Base-by-base conservation (phyloP, 1,139 yeast genomes). In the Debaryomycetaceae sp. region DNA sequence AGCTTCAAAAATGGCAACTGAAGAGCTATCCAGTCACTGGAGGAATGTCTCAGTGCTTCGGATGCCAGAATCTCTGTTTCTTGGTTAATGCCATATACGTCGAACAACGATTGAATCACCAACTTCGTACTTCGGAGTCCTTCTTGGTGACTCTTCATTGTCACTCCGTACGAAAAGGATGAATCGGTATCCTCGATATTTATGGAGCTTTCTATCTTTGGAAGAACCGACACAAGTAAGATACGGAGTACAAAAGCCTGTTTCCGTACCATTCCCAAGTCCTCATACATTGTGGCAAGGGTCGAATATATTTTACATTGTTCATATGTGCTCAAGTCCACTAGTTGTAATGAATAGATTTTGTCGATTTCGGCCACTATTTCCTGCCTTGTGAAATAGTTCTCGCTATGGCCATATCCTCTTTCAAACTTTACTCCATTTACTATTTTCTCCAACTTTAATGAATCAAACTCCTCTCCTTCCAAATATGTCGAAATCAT, bases 181-280 rank as follows among this genome's bases (percentile, higher is more conserved):
- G 11, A 7, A 27, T 3, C 31, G 11, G 31, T 8, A 27, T 27
- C 38, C 41, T 37, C 9, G 13, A 36, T n/a, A 23, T 40, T 40
- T 6, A 9, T 27, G 33, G 44, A 47, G 5, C 49, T 40, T 42
- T 59, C 62, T 44, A 73, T 55, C 44, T 70, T 74, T 1, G 82
- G 82, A 9, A 77, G 61, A 37, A 85, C 57, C 6, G 78, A 71
- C 6, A 75, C 72, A 27, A 87, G 60, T 34, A 87, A 63, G 7
- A 83, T 78, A 37, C 93, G 73, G 8, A 89, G 62, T 31, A 87
- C 75, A 51, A 91, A 82, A 0, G 89, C 82, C 49, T 83, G 74
- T 53, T 90, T 90, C 50, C 97, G 71, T 7, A 60, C 51, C 57
- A 86, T 73, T 0, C 83, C 82, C 44, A 90, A 70, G 36, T 76